Evolutionary conservation across 225 moss, liverwort and hornwort species (phyloP).

Genomic region (Polytrichum formosum): DNA sequence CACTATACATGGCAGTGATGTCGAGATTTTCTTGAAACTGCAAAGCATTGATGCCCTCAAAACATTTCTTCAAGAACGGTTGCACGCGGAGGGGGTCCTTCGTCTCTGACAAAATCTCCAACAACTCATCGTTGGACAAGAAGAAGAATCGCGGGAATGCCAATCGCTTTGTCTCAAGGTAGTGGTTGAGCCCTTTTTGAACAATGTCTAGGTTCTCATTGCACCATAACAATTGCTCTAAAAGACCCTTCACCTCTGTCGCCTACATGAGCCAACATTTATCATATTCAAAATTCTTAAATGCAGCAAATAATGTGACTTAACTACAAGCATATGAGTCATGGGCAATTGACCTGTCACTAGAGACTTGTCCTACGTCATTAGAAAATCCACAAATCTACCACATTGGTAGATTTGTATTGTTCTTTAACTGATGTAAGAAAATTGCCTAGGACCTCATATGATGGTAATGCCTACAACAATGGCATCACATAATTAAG

Average conservation of each 20-base stretch:
- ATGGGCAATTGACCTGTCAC: too few relatives aligned
- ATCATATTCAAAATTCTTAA: background rate
- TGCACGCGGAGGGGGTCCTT: conserved; percentile 84
- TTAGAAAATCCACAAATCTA: too few relatives aligned
- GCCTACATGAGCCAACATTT: conserved; percentile 35
- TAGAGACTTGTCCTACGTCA: too few relatives aligned
- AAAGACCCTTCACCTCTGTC: conserved; percentile 28
- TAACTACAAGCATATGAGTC: too few relatives aligned
- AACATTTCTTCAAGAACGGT: conserved; percentile 84
- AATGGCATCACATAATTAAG: too few relatives aligned
- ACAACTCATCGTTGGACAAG: conserved; percentile 79
- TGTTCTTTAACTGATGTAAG: too few relatives aligned
- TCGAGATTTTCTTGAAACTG: conserved; percentile 71
- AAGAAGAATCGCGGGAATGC: conserved; percentile 91
- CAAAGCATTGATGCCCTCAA: conserved; percentile 78
- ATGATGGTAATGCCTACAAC: too few relatives aligned
- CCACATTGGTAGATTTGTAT: too few relatives aligned
- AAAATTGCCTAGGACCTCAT: too few relatives aligned
- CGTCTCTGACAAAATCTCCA: conserved; percentile 84
- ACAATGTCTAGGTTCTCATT: conserved; percentile 80
- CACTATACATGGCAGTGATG: conserved; percentile 73
- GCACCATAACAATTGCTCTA: conserved; percentile 42
- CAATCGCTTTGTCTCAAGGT: conserved; percentile 85
- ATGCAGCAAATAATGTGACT: too few relatives aligned
- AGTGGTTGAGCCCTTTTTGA: conserved; percentile 83